Evolutionary conservation across 2,329 filamentous ascomycete genomes (phyloP), one percentile per base, ranked within the genome.

Genomic region (Fusarium torreyae): DNA sequence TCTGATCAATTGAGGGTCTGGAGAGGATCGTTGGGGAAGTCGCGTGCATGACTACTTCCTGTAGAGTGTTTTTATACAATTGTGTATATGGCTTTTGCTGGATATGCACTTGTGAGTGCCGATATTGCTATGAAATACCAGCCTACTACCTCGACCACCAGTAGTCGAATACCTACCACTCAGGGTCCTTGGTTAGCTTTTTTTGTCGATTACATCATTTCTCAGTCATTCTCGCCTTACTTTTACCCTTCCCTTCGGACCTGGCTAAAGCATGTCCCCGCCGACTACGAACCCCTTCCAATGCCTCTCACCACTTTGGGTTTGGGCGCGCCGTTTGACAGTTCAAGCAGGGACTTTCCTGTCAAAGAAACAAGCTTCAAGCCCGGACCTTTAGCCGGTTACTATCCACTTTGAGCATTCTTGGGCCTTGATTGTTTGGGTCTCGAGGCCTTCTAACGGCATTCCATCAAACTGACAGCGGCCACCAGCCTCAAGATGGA

Each of bases 191-290:
- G 46, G 24, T 42, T 63, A 39, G 13, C 20, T 57, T 64, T 60
- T 68, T 70, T 60, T 60, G 63, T 70, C 67, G 39, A 54, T 68
- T 68, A 68, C 67, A 70, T 70, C 67, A 70, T 65, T 40, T 33
- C 24, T 31, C 36, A 20, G n/a, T 53, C 54, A 65, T 54, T 39
- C 36, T 46, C 46, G 42, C 62, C 60, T 42, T 65, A 65, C 52
- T 65, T 52, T 42, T 43, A n/a, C 20, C 17, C 40, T 26, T 13
- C 15, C 39, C 42, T 36, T n/a, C 31, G 13, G 28, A 14, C 20
- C 20, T 42, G 14, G 26, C 31, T 18, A 40, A 20, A 20, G n/a
- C 9, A 33, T 14, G 48, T 60, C 39, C 51, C 60, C 58, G 53
- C 53, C 57, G 40, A 54, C 54, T 49, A 56, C 43, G 28, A 55